phyloP scores from a whole-genome alignment of 352 stramenopile genomes.

The Globisporangium rhizosaccharum region DNA sequence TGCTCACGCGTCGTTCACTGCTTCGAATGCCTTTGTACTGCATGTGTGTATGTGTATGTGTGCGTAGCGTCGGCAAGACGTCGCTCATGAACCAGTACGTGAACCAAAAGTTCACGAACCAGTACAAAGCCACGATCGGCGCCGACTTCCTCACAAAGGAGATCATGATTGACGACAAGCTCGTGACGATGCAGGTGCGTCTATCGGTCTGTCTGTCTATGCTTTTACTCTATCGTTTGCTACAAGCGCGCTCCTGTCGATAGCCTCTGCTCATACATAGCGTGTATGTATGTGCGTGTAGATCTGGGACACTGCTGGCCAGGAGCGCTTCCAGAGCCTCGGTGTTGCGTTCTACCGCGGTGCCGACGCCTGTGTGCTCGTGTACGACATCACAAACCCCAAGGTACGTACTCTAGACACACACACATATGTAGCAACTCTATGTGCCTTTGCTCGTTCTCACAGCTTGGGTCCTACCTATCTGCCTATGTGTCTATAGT shows the following conservation, averaged over 20 bases:
- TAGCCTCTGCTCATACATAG: background rate
- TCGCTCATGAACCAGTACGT: conserved; percentile 99
- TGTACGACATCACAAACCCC: conserved; percentile 99
- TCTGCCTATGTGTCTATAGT: conserved; percentile 32
- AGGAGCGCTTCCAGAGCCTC: conserved; percentile 98
- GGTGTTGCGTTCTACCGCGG: conserved; percentile 98
- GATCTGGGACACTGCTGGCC: conserved; percentile 99
- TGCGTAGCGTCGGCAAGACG: conserved; percentile 95
- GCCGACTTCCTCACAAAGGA: conserved; percentile 99
- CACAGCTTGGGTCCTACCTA: background rate
- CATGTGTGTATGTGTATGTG: background rate
- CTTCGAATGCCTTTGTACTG: background rate
- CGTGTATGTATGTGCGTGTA: conserved; percentile 19
- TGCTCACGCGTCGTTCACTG: background rate
- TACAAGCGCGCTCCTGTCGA: no score
- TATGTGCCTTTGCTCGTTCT: background rate
- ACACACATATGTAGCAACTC: background rate
- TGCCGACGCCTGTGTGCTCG: conserved; percentile 96
- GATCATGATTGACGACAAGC: conserved; percentile 93
- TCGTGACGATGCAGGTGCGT: conserved; percentile 92
- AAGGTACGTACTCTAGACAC: conserved; percentile 41
- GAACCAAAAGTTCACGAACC: conserved; percentile 97
- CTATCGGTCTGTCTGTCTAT: background rate
- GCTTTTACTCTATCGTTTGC: background rate
- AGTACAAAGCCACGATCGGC: conserved; percentile 99